Conservation (phyloP, 164 flowering plant genomes). For the Kalanchoe fedtschenkoi region DNA sequence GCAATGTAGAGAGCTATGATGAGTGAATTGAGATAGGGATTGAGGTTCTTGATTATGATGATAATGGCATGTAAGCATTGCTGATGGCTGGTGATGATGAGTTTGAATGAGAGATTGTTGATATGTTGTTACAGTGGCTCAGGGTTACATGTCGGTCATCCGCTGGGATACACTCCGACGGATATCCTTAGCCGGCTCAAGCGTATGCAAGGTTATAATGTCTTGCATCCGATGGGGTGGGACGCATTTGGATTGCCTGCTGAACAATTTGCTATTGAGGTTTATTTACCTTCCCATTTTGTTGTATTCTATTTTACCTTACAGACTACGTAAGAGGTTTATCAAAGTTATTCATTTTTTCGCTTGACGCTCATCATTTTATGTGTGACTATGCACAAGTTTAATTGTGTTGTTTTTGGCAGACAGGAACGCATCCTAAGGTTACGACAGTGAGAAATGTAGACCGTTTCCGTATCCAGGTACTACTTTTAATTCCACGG, state of each 20-base stretch:
- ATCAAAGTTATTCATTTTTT: too few relatives aligned
- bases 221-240: conserved; percentile 99
- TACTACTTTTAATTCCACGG: conserved; percentile 14
- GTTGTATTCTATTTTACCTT: not conserved
- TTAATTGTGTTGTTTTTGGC: conserved; percentile 7
- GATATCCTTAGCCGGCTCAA: conserved; percentile 85
- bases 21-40: too few relatives aligned
- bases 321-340: not conserved
- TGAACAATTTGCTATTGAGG: conserved; percentile 96
- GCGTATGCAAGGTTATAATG: conserved; percentile 93
- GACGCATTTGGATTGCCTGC: conserved; percentile 99
- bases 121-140: conserved; percentile 60
- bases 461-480: conserved; percentile 80
- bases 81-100: too few relatives aligned
- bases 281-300: conserved; percentile 9
- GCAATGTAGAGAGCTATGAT: too few relatives aligned
- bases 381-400: not conserved
- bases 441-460: conserved; percentile 74
- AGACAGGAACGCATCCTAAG: conserved; percentile 98
- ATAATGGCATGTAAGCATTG: not conserved
- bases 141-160: conserved; percentile 97
- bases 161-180: conserved; percentile 94
- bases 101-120: not conserved
- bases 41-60: too few relatives aligned
- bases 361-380: too few relatives aligned